These are phyloP conservation scores for Emericellopsis cladophorae DNA, from an alignment of 2,329 filamentous ascomycete genomes.

Conservation along the genomic window DNA sequence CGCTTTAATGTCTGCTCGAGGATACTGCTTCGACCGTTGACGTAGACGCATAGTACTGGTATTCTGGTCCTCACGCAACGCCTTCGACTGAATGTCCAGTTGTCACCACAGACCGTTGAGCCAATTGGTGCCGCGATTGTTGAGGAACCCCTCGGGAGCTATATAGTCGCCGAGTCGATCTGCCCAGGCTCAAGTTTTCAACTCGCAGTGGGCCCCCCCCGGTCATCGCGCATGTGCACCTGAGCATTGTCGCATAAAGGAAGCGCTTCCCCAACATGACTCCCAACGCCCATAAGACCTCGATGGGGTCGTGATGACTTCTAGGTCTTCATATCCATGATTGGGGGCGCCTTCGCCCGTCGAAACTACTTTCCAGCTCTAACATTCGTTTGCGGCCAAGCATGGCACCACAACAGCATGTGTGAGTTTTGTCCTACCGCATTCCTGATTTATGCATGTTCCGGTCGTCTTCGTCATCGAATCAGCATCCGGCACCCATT, in stretches of 20 bases:
- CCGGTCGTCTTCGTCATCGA: not conserved
- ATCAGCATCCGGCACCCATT: not conserved
- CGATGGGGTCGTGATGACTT: not conserved
- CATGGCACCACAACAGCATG: not conserved
- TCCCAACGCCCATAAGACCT: not conserved
- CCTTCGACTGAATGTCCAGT: too few species aligned
- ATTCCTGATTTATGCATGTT: conserved; percentile 1
- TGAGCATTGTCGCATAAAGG: not conserved
- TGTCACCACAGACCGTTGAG: too few species aligned
- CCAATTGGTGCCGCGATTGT: not conserved
- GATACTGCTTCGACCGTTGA: too few species aligned
- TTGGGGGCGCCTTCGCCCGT: not conserved
- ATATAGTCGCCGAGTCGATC: too few species aligned
- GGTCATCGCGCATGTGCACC: conserved; percentile 2
- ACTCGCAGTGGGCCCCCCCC: not conserved
- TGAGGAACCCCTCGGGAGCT: not conserved
- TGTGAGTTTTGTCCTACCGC: not conserved
- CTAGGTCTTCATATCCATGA: not conserved
- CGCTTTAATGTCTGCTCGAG: too few species aligned
- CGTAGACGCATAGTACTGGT: too few species aligned
- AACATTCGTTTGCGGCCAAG: not conserved
- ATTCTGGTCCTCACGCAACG: too few species aligned
- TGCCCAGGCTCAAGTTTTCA: conserved; percentile 17
- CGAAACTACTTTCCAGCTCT: not conserved
- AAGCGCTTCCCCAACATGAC: conserved; percentile 1